phyloP scores from a whole-genome alignment of 441 rosid genomes.

The Geranium incanum region DNA sequence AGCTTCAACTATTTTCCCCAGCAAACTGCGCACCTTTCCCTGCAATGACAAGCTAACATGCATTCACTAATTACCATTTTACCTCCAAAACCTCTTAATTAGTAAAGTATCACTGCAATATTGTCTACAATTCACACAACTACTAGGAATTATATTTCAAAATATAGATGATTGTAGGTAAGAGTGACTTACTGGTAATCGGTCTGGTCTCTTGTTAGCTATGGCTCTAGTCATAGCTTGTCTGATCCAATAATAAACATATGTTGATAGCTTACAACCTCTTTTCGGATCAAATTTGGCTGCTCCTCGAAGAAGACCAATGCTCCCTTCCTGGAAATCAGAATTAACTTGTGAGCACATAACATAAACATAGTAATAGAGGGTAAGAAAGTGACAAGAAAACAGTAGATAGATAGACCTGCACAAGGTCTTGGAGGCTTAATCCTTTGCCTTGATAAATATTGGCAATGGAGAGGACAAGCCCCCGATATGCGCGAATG shows the following conservation, averaged over 20 bases:
- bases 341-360: neutral
- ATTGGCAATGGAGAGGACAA: conserved; percentile 43
- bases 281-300: conserved; percentile 45
- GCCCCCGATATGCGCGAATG: conserved; percentile 34
- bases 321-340: conserved; percentile 37
- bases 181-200: conserved; percentile 41
- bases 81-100: conserved; percentile 17
- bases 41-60: conserved; percentile 44
- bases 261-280: conserved; percentile 53
- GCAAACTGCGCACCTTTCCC: conserved; percentile 39
- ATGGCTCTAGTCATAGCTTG: conserved; percentile 46
- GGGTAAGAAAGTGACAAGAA: conserved; percentile 3
- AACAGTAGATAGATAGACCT: conserved; percentile 25
- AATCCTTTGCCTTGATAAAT: conserved; percentile 48
- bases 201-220: conserved; percentile 37
- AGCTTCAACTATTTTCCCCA: conserved; percentile 42
- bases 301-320: conserved; percentile 51
- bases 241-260: conserved; percentile 59
- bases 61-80: conserved; percentile 43
- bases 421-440: conserved; percentile 46
- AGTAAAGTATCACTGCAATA: no score
- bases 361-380: conserved; percentile 4
- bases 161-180: no score
- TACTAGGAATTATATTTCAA: no score
- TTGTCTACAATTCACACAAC: no score